Percentiles rank a stretch among this genome's conserved stretches.
These are phyloP conservation scores for Alternaria triticimaculans DNA, from an alignment of 2,329 filamentous ascomycete species.

Conservation along the genomic window DNA sequence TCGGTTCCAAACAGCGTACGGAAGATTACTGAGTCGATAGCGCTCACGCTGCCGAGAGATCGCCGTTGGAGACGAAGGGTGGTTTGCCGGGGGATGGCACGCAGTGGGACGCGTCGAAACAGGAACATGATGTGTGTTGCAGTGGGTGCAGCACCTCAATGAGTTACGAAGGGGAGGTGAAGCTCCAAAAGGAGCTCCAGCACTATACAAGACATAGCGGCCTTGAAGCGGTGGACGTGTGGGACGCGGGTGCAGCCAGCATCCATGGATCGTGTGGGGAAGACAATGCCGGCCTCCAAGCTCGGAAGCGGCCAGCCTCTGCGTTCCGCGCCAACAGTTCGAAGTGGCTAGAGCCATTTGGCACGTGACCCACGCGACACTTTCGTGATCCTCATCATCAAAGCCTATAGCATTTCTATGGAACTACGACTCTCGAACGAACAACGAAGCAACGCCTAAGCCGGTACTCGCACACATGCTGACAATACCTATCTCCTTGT, in stretches of 20 bases:
- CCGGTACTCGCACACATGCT: slow-evolving; percentile 73
- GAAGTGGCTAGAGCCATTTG: background rate
- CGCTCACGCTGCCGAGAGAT: slow-evolving; percentile 41
- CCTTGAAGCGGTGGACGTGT: slow-evolving; percentile 20
- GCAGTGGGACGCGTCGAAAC: slow-evolving; percentile 33
- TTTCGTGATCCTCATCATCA: background rate
- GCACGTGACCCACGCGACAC: background rate
- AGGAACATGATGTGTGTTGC: slow-evolving; percentile 35
- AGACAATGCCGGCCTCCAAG: slow-evolving; percentile 12
- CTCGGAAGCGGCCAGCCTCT: slow-evolving; percentile 3
- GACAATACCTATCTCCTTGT: slow-evolving; percentile 80
- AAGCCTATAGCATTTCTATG: background rate
- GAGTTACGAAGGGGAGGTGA: slow-evolving; percentile 7
- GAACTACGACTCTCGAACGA: slow-evolving; percentile 36
- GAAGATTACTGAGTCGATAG: slow-evolving; percentile 60
- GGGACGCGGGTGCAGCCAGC: slow-evolving; percentile 19
- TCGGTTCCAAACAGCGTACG: slow-evolving; percentile 60
- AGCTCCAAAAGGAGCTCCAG: slow-evolving; percentile 10
- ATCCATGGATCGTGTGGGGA: slow-evolving; percentile 34
- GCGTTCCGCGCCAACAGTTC: background rate
- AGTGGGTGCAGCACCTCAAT: slow-evolving; percentile 8
- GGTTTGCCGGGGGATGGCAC: slow-evolving; percentile 23
- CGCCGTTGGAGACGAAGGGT: slow-evolving; percentile 27
- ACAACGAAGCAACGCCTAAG: slow-evolving; percentile 40
- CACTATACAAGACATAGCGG: slow-evolving; percentile 15